A percentile compares a stretch with the other conserved stretches of the same genome.
Evolutionary conservation across 2,329 filamentous ascomycete species (phyloP).

Genomic region (Drechslera avenae): DNA sequence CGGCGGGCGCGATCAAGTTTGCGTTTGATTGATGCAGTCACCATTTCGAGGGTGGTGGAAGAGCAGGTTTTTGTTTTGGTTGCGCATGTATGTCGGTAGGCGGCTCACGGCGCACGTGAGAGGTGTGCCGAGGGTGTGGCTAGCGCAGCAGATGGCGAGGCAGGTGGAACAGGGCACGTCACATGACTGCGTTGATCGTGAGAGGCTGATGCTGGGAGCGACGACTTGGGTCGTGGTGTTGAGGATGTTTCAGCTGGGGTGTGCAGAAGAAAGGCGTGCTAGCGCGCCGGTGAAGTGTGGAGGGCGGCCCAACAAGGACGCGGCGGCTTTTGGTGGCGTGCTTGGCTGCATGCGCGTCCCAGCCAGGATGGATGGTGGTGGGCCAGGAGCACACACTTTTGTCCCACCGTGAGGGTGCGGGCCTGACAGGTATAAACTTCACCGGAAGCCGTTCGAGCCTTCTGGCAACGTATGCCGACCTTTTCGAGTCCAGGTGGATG

Average conservation of each 20-base stretch:
- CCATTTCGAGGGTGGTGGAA: neutral
- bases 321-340: slow-evolving; percentile 3
- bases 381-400: slow-evolving; percentile 17
- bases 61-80: neutral
- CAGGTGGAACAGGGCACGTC: neutral
- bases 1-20: slow-evolving; percentile 6
- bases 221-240: slow-evolving; percentile 39
- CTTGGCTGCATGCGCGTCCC: slow-evolving; percentile 19
- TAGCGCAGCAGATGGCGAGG: neutral
- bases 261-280: slow-evolving; percentile 15
- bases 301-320: slow-evolving; percentile 9
- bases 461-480: neutral
- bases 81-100: too few species aligned
- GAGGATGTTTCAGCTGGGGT: slow-evolving; percentile 40
- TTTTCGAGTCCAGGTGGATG: neutral
- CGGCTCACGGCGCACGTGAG: too few species aligned
- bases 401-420: slow-evolving; percentile 10
- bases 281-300: slow-evolving; percentile 17
- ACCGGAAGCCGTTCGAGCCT: slow-evolving; percentile 6
- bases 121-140: neutral
- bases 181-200: slow-evolving; percentile 9
- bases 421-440: slow-evolving; percentile 1
- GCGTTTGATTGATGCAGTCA: slow-evolving; percentile 8
- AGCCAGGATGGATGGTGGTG: slow-evolving; percentile 4
- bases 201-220: slow-evolving; percentile 2